phyloP scores from a whole-genome alignment of 1,139 yeast species.

The Scheffersomyces cryptocercus region DNA sequence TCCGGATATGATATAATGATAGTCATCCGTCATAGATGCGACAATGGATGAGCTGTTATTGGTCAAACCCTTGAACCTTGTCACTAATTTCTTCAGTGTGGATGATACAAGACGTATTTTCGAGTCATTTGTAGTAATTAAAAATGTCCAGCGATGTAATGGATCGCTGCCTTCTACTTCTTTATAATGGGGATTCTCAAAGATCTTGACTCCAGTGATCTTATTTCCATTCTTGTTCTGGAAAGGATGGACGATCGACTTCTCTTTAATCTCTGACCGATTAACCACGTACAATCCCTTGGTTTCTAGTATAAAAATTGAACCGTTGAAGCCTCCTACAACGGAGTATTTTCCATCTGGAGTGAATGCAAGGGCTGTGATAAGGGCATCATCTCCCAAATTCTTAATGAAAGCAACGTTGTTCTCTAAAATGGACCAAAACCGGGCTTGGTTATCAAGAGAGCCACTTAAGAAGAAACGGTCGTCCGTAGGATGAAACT shows the following conservation, averaged over 20 bases:
- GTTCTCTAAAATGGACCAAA: conserved; percentile 81
- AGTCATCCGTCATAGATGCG: conserved; percentile 65
- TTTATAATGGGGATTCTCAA: conserved; percentile 19
- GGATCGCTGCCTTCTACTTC: conserved; percentile 12
- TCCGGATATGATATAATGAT: conserved; percentile 52
- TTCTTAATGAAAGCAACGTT: conserved; percentile 34
- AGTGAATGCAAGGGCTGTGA: conserved; percentile 70
- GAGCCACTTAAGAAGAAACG: conserved; percentile 85
- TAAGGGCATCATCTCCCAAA: conserved; percentile 56
- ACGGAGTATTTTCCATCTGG: conserved; percentile 68
- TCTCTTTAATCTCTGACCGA: conserved; percentile 53
- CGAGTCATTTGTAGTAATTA: conserved; percentile 81
- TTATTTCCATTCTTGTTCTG: conserved; percentile 35
- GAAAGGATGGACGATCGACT: conserved; percentile 27
- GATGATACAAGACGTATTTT: conserved; percentile 66
- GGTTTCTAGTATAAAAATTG: conserved; percentile 62
- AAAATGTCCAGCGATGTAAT: conserved; percentile 35
- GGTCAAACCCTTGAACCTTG: conserved; percentile 71
- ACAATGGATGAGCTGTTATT: conserved; percentile 71
- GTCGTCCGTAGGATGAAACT: conserved; percentile 86
- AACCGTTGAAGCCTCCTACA: conserved; percentile 84
- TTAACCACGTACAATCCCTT: conserved; percentile 58
- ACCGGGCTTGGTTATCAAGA: conserved; percentile 71
- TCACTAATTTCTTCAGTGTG: conserved; percentile 56
- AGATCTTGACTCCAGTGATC: conserved; percentile 43